Percentiles rank a stretch among this genome's conserved stretches.
phyloP scores from a whole-genome alignment of 352 stramenopile genomes.

The Phytophthora aleatoria region DNA sequence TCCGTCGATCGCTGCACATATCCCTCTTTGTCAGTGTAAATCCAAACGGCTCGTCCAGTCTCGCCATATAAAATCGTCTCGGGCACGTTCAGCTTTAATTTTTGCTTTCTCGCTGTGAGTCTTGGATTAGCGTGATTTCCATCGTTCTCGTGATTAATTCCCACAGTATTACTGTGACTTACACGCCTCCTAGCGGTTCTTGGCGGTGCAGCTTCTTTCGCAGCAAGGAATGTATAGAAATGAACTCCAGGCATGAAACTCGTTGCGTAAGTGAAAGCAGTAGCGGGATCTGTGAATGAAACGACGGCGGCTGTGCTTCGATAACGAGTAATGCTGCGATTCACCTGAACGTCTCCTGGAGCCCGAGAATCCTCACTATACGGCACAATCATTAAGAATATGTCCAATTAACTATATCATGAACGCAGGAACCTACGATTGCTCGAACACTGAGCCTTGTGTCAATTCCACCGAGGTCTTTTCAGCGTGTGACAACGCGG shows the following conservation, averaged over 20 bases:
- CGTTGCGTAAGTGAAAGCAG: constrained; percentile 54
- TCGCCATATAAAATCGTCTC: constrained; percentile 86
- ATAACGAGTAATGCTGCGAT: constrained; percentile 48
- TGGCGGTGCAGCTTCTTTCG: constrained; percentile 41
- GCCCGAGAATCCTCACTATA: constrained; percentile 19
- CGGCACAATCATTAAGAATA: background rate
- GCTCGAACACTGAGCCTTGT: constrained; percentile 27
- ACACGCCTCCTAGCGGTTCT: background rate
- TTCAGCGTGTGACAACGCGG: constrained; percentile 58
- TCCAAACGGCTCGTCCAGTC: constrained; percentile 66
- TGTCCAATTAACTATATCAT: background rate
- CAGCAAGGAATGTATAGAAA: constrained; percentile 80
- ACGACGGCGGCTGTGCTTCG: constrained; percentile 56
- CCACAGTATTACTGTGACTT: background rate
- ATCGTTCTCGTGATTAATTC: constrained; percentile 1
- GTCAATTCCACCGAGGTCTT: constrained; percentile 38
- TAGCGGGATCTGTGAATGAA: constrained; percentile 61
- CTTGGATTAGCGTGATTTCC: constrained; percentile 11
- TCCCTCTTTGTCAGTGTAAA: constrained; percentile 75
- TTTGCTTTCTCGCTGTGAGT: constrained; percentile 20
- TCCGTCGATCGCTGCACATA: constrained; percentile 65
- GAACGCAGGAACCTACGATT: constrained; percentile 17
- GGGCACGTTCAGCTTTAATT: constrained; percentile 64
- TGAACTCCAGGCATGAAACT: constrained; percentile 82
- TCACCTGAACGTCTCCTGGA: constrained; percentile 5